Evolutionary conservation across 805 yeast genomes (phyloP).

Genomic region (Zygosaccharomyces gambellarensis): DNA sequence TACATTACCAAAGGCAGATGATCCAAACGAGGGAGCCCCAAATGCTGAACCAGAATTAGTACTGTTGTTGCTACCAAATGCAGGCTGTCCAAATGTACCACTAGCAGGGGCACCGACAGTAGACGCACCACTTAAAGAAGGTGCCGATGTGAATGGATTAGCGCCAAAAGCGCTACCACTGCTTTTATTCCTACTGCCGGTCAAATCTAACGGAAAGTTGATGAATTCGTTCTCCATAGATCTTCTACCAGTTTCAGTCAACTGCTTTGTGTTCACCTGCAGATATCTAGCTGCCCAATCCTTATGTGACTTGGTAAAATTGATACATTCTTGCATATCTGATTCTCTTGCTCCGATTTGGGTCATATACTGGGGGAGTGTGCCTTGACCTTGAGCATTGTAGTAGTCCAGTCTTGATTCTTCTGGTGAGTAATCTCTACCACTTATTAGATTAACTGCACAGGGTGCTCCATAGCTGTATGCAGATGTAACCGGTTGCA

Average conservation of each 20-base stretch:
- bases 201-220: slow-evolving; percentile 33
- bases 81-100: slow-evolving; percentile 18
- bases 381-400: slow-evolving; percentile 39
- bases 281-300: slow-evolving; percentile 52
- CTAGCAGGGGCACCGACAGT: background rate
- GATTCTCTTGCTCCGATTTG: slow-evolving; percentile 39
- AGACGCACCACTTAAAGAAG: background rate
- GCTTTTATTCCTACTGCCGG: slow-evolving; percentile 11
- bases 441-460: slow-evolving; percentile 43
- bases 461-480: slow-evolving; percentile 49
- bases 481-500: slow-evolving; percentile 39
- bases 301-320: slow-evolving; percentile 38
- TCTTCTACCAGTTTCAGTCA: slow-evolving; percentile 26
- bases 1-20: slow-evolving; percentile 16
- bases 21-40: slow-evolving; percentile 22
- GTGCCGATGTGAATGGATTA: slow-evolving; percentile 9
- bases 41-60: slow-evolving; percentile 14
- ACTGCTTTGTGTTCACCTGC: slow-evolving; percentile 41
- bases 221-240: slow-evolving; percentile 32
- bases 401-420: slow-evolving; percentile 46
- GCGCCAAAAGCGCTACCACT: slow-evolving; percentile 13
- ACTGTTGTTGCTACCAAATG: slow-evolving; percentile 19
- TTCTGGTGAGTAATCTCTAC: slow-evolving; percentile 51
- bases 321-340: slow-evolving; percentile 45
- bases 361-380: slow-evolving; percentile 38